Evolutionary conservation across 2,329 filamentous ascomycete species (phyloP), one percentile per base, ranked within the genome.

Genomic region (Penicillium crustosum): DNA sequence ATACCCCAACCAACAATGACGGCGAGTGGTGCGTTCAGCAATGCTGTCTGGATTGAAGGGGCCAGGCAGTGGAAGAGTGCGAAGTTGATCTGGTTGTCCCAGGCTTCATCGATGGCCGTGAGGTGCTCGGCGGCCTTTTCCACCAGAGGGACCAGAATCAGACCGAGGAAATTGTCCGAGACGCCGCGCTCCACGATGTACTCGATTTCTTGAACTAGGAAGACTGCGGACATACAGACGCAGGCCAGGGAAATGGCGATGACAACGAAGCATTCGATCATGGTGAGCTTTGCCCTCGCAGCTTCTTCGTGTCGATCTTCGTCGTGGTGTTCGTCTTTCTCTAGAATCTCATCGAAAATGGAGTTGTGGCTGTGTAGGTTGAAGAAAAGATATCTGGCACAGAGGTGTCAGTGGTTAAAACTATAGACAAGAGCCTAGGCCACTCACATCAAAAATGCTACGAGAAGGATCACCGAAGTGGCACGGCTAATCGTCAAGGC

Each of bases 51-150:
- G 58, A 96, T 88, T 0, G 90, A 93, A 2, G 91, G 88, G 47
- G 91, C 91, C 42, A 96, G 85, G 53, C 94, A 90, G 72, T 96
- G 91, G 44, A 90, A 89, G 27, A 94, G 82, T 0, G 91, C 90
- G 74, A 93, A 88, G 77, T 94, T 94, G 82, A 93, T 91, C 66
- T 78, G 75, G 53, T 78, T 78, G 50, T 78, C 76, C 77, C 86
- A 93, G 25, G 91, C 91, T 80, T 95, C 91, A 66, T 94, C 90
- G 58, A 95, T 81, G 42, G 90, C 89, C 2, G 89, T 93, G 47
- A 95, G 78, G 74, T 95, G 91, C 74, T 95, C 91, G 13, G 91
- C 90, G 3, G 89, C 87, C 75, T 96, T 95, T 70, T 95, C 91
- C 6, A 94, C 90, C 0, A 95, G 81, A 4, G 90, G 78, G 17